phyloP scores from a whole-genome alignment of 2,329 filamentous ascomycete genomes.

The Apiospora pterosperma region DNA sequence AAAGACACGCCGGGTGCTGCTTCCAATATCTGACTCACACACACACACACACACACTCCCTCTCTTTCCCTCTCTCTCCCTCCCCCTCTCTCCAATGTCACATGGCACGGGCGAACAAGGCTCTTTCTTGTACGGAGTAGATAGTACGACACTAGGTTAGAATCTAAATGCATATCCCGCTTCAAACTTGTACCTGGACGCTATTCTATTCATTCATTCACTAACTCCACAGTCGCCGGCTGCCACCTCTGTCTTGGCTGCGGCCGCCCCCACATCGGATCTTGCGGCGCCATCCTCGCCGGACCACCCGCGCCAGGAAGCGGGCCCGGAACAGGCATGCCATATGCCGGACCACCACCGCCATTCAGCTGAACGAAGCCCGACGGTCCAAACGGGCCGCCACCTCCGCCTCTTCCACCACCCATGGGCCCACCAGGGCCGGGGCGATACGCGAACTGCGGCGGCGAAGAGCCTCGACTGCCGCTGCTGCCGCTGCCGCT shows the following conservation, averaged over 20 bases:
- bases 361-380: not conserved
- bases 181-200: too few relatives aligned
- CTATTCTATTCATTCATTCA: too few relatives aligned
- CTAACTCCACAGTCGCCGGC: not conserved
- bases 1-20: too few relatives aligned
- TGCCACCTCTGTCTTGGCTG: not conserved
- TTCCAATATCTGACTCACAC: too few relatives aligned
- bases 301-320: not conserved
- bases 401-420: not conserved
- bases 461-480: not conserved
- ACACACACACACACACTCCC: too few relatives aligned
- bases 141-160: too few relatives aligned
- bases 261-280: not conserved
- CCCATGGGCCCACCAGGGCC: not conserved
- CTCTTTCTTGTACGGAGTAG: too few relatives aligned
- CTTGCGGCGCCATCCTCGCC: not conserved
- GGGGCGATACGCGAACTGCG: not conserved
- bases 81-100: too few relatives aligned
- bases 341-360: not conserved
- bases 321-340: not conserved
- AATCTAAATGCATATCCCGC: too few relatives aligned
- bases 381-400: not conserved
- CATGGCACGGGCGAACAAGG: too few relatives aligned
- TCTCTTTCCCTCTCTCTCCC: too few relatives aligned
- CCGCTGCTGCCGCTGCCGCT: not conserved